Base-by-base conservation (phyloP, 805 yeast species). In the Wickerhamomyces chambardii region DNA sequence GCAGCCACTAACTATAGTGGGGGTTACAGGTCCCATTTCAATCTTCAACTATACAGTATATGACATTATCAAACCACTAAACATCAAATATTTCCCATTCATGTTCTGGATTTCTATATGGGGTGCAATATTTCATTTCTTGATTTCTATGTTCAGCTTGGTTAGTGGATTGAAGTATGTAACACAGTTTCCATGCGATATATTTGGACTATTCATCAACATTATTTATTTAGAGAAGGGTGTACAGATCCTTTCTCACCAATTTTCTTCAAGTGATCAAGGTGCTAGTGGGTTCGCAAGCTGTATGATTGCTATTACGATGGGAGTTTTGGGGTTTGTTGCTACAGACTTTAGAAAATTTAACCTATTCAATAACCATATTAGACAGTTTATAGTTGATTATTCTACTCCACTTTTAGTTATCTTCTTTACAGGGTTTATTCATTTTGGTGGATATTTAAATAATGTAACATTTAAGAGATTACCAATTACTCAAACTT, bases 101-200 rank as follows among this genome's bases (percentile, higher is more conserved):
- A 89, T 92, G 95, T 80, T 90, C 53, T 92, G 97, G 97, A 65
- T 90, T 24, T 84, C 87, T 48, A 64, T 92, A 6, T 90, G 98
- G 98, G 70, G 85, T 4, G 80, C 82, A 84, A 67, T 78, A 11
- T 68, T 84, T 61, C 97, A 92, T 59, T 61, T 84, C 18, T 39
- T 77, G 1, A 64, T 90, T 28, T 89, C 96, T 0, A 41, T 81
- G 3, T 59, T 71, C 35, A 90, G 90, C 55, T 61, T 73, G 42
- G 83, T 84, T 22, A 66, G 75, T 36, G 75, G 73, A 33, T 63
- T 86, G 59, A 73, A 74, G 42, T 78, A 72, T 46, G 84, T 89
- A 19, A 81, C 95, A 2, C 64, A 75, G 35, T 90, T 75, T 52
- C 84, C 95, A 3, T 89, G 97, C 56, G 95, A 90, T 43, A 85